phyloP scores from a whole-genome alignment of 371 early-diverging fungal genomes.

The Homolaphlyctis polyrhiza region DNA sequence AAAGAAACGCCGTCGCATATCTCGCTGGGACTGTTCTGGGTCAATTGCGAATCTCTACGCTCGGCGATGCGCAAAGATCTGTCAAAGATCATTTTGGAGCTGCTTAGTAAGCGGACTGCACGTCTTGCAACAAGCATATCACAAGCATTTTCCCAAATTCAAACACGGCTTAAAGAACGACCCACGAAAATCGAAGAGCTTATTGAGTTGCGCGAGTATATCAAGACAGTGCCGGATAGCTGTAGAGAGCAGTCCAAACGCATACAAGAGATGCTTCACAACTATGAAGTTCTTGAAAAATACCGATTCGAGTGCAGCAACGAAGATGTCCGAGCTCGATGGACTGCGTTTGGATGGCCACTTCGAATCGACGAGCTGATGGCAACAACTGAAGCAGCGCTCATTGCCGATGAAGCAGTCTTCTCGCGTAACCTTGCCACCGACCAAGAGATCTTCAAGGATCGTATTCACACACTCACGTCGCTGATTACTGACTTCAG shows the following conservation, averaged over 20 bases:
- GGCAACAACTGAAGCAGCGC: slow-evolving; percentile 25
- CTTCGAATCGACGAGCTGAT: slow-evolving; percentile 42
- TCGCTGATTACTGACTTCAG: slow-evolving; percentile 42
- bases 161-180: slow-evolving; percentile 35
- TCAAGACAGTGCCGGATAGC: slow-evolving; percentile 43
- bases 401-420: slow-evolving; percentile 38
- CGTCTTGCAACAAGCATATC: slow-evolving; percentile 36
- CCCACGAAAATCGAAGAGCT: slow-evolving; percentile 55
- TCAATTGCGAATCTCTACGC: slow-evolving; percentile 47
- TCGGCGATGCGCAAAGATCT: slow-evolving; percentile 47
- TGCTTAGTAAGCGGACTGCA: slow-evolving; percentile 35
- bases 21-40: slow-evolving; percentile 44
- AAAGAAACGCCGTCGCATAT: slow-evolving; percentile 43
- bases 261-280: slow-evolving; percentile 43
- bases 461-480: slow-evolving; percentile 37
- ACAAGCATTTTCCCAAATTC: slow-evolving; percentile 33
- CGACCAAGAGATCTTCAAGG: slow-evolving; percentile 60
- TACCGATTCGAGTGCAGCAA: slow-evolving; percentile 43
- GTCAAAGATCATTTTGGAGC: slow-evolving; percentile 41
- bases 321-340: slow-evolving; percentile 46
- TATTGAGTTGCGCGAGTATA: slow-evolving; percentile 47
- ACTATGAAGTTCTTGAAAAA: slow-evolving; percentile 48
- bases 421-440: slow-evolving; percentile 41
- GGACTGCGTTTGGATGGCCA: slow-evolving; percentile 52
- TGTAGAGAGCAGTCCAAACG: slow-evolving; percentile 21